Percentiles rank a stretch among this genome's conserved stretches.
These are phyloP conservation scores for Naumovozyma castellii DNA, from an alignment of 805 yeast genomes.

Conservation along the genomic window DNA sequence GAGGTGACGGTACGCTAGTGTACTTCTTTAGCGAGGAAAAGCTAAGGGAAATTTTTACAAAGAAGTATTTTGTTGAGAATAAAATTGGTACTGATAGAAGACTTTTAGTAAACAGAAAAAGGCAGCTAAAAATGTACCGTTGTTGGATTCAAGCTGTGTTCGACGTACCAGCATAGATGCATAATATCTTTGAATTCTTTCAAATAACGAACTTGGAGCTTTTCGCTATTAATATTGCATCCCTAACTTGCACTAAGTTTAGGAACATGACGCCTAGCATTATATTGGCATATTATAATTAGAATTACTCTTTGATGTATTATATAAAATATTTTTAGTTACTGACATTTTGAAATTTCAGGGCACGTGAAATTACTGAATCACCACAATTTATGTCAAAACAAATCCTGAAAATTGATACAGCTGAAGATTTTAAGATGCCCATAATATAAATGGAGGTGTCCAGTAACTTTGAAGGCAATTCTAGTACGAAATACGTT, in stretches of 20 bases:
- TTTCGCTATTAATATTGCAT: no score
- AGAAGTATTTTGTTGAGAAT: conserved; percentile 50
- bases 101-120: conserved; percentile 81
- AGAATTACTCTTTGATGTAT: neutral
- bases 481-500: no score
- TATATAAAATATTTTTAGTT: no score
- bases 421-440: neutral
- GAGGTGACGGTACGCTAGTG: conserved; percentile 97
- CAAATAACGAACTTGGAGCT: no score
- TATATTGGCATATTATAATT: neutral
- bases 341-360: no score
- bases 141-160: conserved; percentile 96
- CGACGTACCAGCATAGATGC: conserved; percentile 30
- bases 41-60: conserved; percentile 59
- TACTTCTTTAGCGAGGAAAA: conserved; percentile 96
- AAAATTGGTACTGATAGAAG: conserved; percentile 86
- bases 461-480: no score
- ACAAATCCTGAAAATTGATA: neutral
- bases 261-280: no score
- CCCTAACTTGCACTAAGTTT: no score
- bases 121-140: conserved; percentile 89
- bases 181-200: no score
- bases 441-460: no score
- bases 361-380: neutral
- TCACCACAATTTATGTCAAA: neutral